Percentiles rank a stretch among this genome's conserved stretches.
Evolutionary conservation across 495 filamentous ascomycete genomes (phyloP).

Genomic region (Mycothermus thermophilus): DNA sequence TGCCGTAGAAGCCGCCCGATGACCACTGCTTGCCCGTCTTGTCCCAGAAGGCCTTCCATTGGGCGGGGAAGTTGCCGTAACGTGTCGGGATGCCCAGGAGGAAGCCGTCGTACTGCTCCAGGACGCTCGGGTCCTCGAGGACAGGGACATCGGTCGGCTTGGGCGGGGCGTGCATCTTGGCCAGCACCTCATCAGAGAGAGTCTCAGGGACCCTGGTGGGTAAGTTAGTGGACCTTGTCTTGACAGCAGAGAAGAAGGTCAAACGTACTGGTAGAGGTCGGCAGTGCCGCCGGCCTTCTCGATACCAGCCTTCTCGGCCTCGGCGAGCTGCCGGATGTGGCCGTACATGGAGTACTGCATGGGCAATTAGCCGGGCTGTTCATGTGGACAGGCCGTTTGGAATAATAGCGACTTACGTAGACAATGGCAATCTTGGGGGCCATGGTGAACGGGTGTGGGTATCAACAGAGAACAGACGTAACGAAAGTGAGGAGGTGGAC

Average conservation of each 20-base stretch:
- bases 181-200: slow-evolving; percentile 64
- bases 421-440: slow-evolving; percentile 88
- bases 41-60: slow-evolving; percentile 92
- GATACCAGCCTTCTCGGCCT: slow-evolving; percentile 83
- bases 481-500: too few species aligned
- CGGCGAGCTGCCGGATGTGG: slow-evolving; percentile 71
- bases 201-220: slow-evolving; percentile 63
- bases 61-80: slow-evolving; percentile 94
- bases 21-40: slow-evolving; percentile 61
- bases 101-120: slow-evolving; percentile 78
- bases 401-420: slow-evolving; percentile 44
- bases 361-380: slow-evolving; percentile 7
- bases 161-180: slow-evolving; percentile 71
- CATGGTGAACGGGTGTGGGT: slow-evolving; percentile 49
- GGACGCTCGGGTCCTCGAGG: slow-evolving; percentile 44
- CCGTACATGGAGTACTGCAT: slow-evolving; percentile 89
- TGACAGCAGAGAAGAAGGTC: background rate
- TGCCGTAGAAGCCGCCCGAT: slow-evolving; percentile 66
- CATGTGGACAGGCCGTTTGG: too few species aligned
- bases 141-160: slow-evolving; percentile 55
- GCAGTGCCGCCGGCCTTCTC: slow-evolving; percentile 70
- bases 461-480: too few species aligned
- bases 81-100: slow-evolving; percentile 96
- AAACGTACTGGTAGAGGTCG: slow-evolving; percentile 65
- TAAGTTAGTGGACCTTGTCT: background rate